Conservation (phyloP, 305 asterid genomes). For the Coffea humblotiana region DNA sequence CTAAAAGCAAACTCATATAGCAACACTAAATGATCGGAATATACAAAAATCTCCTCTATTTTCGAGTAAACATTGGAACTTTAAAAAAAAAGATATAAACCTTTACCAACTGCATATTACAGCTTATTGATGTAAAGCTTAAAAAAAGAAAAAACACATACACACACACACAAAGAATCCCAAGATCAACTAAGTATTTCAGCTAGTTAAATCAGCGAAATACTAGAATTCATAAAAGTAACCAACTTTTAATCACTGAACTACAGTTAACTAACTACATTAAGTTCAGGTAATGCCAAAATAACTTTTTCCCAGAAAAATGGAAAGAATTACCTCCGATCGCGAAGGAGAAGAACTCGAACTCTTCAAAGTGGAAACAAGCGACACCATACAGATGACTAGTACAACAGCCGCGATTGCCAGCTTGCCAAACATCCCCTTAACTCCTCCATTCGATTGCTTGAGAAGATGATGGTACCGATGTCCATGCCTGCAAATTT, state of each 20-base stretch:
- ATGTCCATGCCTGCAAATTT: constrained; percentile 48
- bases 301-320: background rate
- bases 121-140: background rate
- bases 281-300: too few species aligned
- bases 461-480: constrained; percentile 55
- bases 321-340: constrained; percentile 44
- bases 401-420: constrained; percentile 62
- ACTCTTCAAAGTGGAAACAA: constrained; percentile 49
- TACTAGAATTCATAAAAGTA: background rate
- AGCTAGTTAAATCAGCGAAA: background rate
- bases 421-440: constrained; percentile 72
- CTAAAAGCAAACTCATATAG: too few species aligned
- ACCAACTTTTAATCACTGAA: constrained; percentile 3
- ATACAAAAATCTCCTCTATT: too few species aligned
- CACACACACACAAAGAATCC: background rate
- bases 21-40: too few species aligned
- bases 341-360: constrained; percentile 34
- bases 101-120: too few species aligned
- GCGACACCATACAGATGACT: constrained; percentile 62
- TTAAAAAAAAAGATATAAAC: too few species aligned
- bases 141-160: background rate
- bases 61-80: too few species aligned
- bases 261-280: background rate
- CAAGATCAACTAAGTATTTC: background rate
- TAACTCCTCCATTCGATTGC: constrained; percentile 55